Evolutionary conservation across 208 protist genomes (phyloP).

Genomic region (Acanthamoeba triangularis): DNA sequence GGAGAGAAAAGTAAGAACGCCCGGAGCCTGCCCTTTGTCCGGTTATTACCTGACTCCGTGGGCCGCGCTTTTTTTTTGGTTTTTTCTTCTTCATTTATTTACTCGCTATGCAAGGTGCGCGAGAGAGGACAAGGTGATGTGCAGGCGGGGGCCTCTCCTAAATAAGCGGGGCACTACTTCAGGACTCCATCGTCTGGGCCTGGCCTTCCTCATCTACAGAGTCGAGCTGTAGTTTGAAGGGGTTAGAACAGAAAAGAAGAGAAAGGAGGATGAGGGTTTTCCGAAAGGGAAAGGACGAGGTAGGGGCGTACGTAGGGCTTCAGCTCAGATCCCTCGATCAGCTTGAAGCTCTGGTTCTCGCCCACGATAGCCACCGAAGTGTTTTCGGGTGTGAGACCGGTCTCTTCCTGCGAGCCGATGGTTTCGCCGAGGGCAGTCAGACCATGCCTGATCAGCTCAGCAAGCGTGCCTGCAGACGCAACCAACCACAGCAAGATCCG

Average conservation of each 20-base stretch:
- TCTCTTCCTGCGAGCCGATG: constrained; percentile 83
- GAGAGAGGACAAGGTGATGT: neutral
- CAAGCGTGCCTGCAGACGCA: constrained; percentile 75
- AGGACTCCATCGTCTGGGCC: constrained; percentile 5
- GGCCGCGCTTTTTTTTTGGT: too few relatives aligned
- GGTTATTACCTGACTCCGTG: neutral
- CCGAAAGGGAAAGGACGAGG: neutral
- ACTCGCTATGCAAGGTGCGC: neutral
- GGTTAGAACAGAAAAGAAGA: neutral
- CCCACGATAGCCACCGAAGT: constrained; percentile 66
- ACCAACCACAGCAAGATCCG: neutral
- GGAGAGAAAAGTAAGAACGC: constrained; percentile 4
- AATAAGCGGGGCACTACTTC: neutral
- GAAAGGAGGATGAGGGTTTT: too few relatives aligned
- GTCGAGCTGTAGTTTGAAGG: neutral
- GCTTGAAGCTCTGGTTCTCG: constrained; percentile 14
- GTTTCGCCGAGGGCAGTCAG: constrained; percentile 96
- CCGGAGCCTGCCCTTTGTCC: neutral
- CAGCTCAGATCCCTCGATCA: constrained; percentile 18
- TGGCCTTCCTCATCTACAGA: neutral
- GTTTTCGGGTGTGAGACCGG: constrained; percentile 9
- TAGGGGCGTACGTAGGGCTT: constrained; percentile 52
- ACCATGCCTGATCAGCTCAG: constrained; percentile 96
- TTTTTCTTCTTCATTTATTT: neutral
- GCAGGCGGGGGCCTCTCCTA: too few relatives aligned